phyloP scores from a whole-genome alignment of 306 rosid genomes.

The Begonia peltatifolia region DNA sequence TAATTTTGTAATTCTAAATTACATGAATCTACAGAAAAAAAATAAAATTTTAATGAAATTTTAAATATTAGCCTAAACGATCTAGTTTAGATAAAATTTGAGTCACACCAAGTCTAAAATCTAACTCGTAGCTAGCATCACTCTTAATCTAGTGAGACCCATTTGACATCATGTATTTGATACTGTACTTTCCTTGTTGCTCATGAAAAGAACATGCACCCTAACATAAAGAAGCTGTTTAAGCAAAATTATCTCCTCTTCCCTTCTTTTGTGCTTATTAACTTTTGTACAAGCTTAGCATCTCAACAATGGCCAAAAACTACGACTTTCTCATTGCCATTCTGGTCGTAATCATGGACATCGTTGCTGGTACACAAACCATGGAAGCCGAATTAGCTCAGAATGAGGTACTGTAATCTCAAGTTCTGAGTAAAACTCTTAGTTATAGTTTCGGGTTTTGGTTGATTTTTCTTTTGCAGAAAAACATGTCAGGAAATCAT shows the following conservation, averaged over 20 bases:
- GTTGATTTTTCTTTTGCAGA: constrained; percentile 15
- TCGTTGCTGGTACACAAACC: constrained; percentile 63
- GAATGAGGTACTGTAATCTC: constrained; percentile 55
- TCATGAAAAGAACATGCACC: constrained; percentile 40
- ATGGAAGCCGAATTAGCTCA: constrained; percentile 68
- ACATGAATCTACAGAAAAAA: too few species aligned
- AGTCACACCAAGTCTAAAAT: too few species aligned
- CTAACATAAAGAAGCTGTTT: not conserved
- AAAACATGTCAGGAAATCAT: constrained; percentile 35
- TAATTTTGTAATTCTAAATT: too few species aligned
- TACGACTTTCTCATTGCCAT: constrained; percentile 43
- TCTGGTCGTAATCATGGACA: constrained; percentile 42
- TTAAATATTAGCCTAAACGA: too few species aligned
- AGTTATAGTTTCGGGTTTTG: not conserved
- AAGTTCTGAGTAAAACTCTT: too few species aligned
- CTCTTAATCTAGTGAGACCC: too few species aligned
- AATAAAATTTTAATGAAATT: too few species aligned
- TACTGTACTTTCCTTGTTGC: constrained; percentile 39
- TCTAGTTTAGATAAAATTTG: too few species aligned
- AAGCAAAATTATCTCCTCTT: too few species aligned
- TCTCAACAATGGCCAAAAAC: constrained; percentile 34
- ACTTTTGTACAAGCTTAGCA: too few species aligned
- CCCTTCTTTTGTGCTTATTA: too few species aligned
- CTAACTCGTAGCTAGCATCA: too few species aligned
- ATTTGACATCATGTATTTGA: not conserved